These are phyloP conservation scores for Vitis labrusca DNA, from an alignment of 164 flowering plant genomes.

Conservation along the genomic window DNA sequence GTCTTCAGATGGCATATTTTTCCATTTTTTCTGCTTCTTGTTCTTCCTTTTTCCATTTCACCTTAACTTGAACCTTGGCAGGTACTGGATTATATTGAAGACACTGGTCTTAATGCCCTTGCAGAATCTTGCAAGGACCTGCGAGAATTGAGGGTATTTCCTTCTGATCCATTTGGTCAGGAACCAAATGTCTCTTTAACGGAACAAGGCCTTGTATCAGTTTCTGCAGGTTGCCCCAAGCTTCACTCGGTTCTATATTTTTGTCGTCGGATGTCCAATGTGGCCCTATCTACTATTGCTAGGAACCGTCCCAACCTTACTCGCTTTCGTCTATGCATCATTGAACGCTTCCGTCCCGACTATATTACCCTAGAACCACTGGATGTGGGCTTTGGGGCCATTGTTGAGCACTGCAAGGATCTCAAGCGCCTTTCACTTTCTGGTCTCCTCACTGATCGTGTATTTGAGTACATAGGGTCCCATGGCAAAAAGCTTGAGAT, in stretches of 20 bases:
- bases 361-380: conserved; percentile 74
- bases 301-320: conserved; percentile 65
- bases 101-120: conserved; percentile 64
- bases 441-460: conserved; percentile 78
- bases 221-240: conserved; percentile 77
- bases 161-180: conserved; percentile 64
- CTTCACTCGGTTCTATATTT: conserved; percentile 85
- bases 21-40: too few relatives aligned
- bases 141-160: conserved; percentile 75
- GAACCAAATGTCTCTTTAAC: conserved; percentile 64
- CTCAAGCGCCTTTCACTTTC: conserved; percentile 79
- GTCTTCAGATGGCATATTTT: background rate
- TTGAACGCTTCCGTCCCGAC: conserved; percentile 77
- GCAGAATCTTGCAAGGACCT: conserved; percentile 69
- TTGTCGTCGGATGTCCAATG: conserved; percentile 87
- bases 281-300: conserved; percentile 68
- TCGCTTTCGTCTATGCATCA: conserved; percentile 83
- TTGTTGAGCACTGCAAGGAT: conserved; percentile 72
- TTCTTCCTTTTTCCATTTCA: background rate
- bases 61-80: conserved; percentile 28
- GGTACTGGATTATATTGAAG: conserved; percentile 86
- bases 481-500: conserved; percentile 79
- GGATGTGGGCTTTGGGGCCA: conserved; percentile 84
- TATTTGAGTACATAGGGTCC: conserved; percentile 70
- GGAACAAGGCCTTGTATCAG: conserved; percentile 73